phyloP scores from a whole-genome alignment of 1,139 yeast genomes.

The Hansenula lynferdii region DNA sequence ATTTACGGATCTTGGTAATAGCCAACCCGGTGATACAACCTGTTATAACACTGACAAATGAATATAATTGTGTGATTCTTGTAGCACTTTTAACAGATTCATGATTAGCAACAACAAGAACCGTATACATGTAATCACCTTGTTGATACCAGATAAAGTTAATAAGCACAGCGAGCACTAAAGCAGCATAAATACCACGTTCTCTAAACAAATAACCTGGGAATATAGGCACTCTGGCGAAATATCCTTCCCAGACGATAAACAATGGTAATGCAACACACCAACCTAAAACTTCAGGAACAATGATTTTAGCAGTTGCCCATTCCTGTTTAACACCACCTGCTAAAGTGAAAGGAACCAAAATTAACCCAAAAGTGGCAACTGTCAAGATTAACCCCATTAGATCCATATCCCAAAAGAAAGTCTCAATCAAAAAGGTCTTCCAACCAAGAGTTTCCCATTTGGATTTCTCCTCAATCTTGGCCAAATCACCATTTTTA shows the following conservation, averaged over 20 bases:
- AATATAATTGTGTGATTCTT: constrained; percentile 56
- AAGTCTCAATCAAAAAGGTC: constrained; percentile 16
- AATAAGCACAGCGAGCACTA: constrained; percentile 32
- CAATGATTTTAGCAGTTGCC: constrained; percentile 54
- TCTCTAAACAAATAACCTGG: constrained; percentile 56
- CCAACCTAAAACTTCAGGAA: constrained; percentile 61
- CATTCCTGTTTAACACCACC: constrained; percentile 51
- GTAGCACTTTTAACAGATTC: constrained; percentile 57
- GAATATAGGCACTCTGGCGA: constrained; percentile 50
- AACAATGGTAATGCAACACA: constrained; percentile 51
- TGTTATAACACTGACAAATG: constrained; percentile 60
- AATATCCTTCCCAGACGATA: constrained; percentile 47
- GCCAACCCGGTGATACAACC: constrained; percentile 57
- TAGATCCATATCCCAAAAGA: constrained; percentile 47
- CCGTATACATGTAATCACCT: constrained; percentile 61
- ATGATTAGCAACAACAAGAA: constrained; percentile 56
- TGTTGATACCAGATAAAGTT: constrained; percentile 65
- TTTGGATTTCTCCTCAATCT: too few species aligned
- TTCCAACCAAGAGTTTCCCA: constrained; percentile 32
- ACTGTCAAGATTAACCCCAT: constrained; percentile 47
- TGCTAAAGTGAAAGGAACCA: constrained; percentile 49
- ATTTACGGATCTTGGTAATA: constrained; percentile 44
- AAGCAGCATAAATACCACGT: constrained; percentile 66
- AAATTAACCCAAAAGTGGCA: constrained; percentile 49
- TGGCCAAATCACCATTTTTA: too few species aligned